Base-by-base conservation (phyloP, 1,139 yeast genomes). In the Torulaspora globosa region DNA sequence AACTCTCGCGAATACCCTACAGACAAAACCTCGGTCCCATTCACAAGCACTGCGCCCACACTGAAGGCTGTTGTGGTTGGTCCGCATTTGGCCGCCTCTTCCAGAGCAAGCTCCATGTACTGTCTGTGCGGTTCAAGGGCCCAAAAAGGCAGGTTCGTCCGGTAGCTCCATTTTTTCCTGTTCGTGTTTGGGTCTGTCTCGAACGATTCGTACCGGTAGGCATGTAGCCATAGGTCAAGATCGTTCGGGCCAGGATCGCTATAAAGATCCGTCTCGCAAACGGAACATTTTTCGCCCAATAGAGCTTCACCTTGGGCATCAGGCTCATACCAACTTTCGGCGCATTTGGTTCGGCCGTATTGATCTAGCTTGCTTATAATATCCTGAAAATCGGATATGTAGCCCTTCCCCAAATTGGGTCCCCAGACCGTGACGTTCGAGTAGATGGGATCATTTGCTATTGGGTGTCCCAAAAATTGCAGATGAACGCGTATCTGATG, bases 401-500 rank as follows among this genome's bases (percentile, higher is more conserved):
- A 79, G 38, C 73, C 70, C 51, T 76, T 77, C 5, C 96, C 96
- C 39, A 89, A 67, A 1, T 65, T 58, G 0, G 73, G 69, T 0
- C 97, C 97, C 96, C 96, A 90, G 0, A 87, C 80, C 30, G 69
- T 66, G 15, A 74, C 75, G 56, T 84, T 85, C 1, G 87, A 80
- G 55, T 92, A 92, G 0, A 92, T 75, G 0, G 97, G 97, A 65
- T 92, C 98, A 63, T 92, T 92, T 24, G 95, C 96, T 43, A 92
- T 92, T 0, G 98, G 96, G 57, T 78, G 79, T 0, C 97, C 96
- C 23, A 92, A 60, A 56, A 75, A 84, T 65, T 90, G 97, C 46
- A 92, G 68, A 68, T 92, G 98, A 0, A 92, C 96, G 45, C 98
- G 70, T 42, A 92, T 88, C 62, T 92, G 98, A 64, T 92, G 98